Percentiles rank a stretch among this genome's conserved stretches.
Evolutionary conservation across 2,329 filamentous ascomycete genomes (phyloP).

Genomic region (Microcera coccophila): DNA sequence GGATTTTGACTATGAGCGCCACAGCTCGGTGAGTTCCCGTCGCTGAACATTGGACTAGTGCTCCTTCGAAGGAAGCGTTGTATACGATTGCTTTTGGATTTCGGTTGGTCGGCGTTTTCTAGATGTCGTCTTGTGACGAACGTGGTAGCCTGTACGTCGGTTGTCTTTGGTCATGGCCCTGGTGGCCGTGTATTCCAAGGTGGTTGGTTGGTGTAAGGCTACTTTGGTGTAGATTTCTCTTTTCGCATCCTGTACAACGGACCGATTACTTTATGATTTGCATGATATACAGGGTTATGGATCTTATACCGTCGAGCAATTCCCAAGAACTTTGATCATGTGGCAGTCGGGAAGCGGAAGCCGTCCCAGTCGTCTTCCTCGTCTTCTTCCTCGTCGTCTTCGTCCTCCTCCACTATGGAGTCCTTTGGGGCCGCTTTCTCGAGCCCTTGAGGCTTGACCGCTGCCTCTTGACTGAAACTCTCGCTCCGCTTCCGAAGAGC

Average conservation of each 20-base stretch:
- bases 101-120: neutral
- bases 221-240: neutral
- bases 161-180: neutral
- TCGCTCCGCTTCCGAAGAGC: slow-evolving; percentile 49
- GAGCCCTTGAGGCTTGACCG: slow-evolving; percentile 13
- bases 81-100: too few species aligned
- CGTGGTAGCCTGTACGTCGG: too few species aligned
- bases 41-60: too few species aligned
- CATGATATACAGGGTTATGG: slow-evolving; percentile 19
- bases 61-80: too few species aligned
- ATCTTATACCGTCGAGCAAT: neutral
- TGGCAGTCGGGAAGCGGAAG: slow-evolving; percentile 45
- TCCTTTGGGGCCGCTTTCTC: slow-evolving; percentile 30
- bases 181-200: too few species aligned
- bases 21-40: slow-evolving; percentile 17
- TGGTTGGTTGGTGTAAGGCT: neutral
- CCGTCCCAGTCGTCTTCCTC: slow-evolving; percentile 55
- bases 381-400: slow-evolving; percentile 47
- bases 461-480: slow-evolving; percentile 27
- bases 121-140: neutral
- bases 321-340: neutral
- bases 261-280: slow-evolving; percentile 8
- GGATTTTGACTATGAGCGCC: neutral
- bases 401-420: slow-evolving; percentile 32
- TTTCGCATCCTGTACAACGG: neutral